These are phyloP conservation scores for Solanum microdontum DNA, from an alignment of 257 asterid species.

Conservation along the genomic window DNA sequence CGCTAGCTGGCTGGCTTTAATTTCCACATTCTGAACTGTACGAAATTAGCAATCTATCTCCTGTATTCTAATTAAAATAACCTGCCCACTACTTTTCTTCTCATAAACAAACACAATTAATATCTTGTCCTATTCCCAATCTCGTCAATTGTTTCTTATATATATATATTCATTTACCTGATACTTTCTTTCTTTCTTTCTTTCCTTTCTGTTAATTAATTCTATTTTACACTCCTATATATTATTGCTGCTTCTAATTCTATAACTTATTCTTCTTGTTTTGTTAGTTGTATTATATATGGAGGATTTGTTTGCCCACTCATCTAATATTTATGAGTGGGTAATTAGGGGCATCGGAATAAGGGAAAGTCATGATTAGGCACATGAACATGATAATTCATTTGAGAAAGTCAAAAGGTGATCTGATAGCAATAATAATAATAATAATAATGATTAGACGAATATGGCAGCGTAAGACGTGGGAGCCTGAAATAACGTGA, in stretches of 20 bases:
- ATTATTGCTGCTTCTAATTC: neutral
- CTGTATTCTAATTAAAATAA: neutral
- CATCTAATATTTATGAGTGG: neutral
- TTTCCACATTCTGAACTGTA: neutral
- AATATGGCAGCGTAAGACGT: neutral
- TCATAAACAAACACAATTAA: neutral
- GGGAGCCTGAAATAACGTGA: conserved; percentile 1
- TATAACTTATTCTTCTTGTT: neutral
- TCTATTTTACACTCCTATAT: neutral
- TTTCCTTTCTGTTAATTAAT: neutral
- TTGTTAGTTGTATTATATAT: neutral
- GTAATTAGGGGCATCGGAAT: neutral
- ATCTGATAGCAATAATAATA: neutral
- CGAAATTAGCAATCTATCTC: neutral
- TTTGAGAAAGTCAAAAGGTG: neutral
- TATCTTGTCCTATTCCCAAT: neutral
- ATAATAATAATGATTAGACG: neutral
- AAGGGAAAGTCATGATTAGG: neutral
- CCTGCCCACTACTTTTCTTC: neutral
- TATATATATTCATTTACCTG: neutral
- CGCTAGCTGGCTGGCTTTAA: neutral
- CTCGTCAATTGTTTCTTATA: neutral
- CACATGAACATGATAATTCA: neutral
- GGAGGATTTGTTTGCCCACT: neutral
- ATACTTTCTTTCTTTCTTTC: neutral